Percentiles rank a stretch among this genome's conserved stretches.
Evolutionary conservation across 805 yeast genomes (phyloP).

Genomic region (Nakazawaea populi): DNA sequence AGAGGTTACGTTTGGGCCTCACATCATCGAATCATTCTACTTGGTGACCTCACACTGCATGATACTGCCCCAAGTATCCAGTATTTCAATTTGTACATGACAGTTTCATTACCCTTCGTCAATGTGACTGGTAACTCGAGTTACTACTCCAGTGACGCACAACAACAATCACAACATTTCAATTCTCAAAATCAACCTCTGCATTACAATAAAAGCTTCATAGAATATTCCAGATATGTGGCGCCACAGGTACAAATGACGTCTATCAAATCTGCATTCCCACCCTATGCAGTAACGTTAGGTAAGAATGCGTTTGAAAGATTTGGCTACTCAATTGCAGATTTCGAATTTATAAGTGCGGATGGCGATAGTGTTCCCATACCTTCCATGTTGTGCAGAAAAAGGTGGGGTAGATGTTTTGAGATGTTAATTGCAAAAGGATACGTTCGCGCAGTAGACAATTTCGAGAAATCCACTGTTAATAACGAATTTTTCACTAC

Average conservation of each 20-base stretch:
- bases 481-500: not conserved
- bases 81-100: constrained; percentile 39
- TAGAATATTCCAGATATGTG: constrained; percentile 67
- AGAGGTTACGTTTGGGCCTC: constrained; percentile 72
- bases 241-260: constrained; percentile 67
- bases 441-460: constrained; percentile 51
- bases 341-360: constrained; percentile 65
- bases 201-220: constrained; percentile 34
- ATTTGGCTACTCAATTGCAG: constrained; percentile 57
- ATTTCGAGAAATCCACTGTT: constrained; percentile 2
- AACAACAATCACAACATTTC: not conserved
- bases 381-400: constrained; percentile 54
- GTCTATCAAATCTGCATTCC: constrained; percentile 63
- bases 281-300: constrained; percentile 70
- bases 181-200: constrained; percentile 6
- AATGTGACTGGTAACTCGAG: constrained; percentile 28
- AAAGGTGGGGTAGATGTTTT: constrained; percentile 75
- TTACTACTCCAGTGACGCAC: not conserved
- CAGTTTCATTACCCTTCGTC: constrained; percentile 49
- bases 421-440: constrained; percentile 56
- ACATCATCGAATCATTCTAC: constrained; percentile 61
- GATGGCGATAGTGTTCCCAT: constrained; percentile 66
- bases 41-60: constrained; percentile 48
- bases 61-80: constrained; percentile 40
- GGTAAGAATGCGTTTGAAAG: constrained; percentile 72